Evolutionary conservation across 805 yeast genomes (phyloP).

Genomic region (Myxozyma monticola): DNA sequence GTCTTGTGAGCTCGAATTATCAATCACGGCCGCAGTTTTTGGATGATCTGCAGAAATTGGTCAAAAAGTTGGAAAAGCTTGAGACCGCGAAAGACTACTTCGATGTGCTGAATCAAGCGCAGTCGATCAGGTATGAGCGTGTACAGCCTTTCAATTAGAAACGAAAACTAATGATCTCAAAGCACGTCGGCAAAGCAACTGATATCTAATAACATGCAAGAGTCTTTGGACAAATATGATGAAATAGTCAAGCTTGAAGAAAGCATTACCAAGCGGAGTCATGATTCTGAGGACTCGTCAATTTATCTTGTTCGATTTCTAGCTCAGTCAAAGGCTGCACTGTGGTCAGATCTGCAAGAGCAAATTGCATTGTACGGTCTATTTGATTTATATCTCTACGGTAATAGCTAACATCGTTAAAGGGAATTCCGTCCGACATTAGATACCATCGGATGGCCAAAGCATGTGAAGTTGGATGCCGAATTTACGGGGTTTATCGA

Average conservation of each 20-base stretch:
- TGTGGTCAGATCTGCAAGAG: conserved; percentile 17
- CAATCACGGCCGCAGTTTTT: conserved; percentile 13
- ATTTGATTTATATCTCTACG: background rate
- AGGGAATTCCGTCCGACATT: conserved; percentile 20
- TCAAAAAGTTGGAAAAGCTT: conserved; percentile 10
- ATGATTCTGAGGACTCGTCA: conserved; percentile 20
- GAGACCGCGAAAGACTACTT: conserved; percentile 18
- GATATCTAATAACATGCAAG: conserved; percentile 3
- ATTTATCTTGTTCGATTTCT: conserved; percentile 15
- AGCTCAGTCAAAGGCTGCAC: background rate
- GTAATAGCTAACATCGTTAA: background rate
- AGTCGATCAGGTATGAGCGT: conserved; percentile 10
- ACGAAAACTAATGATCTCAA: background rate
- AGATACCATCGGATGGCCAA: conserved; percentile 27
- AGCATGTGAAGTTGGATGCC: background rate
- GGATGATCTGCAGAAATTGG: conserved; percentile 5
- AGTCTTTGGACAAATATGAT: conserved; percentile 7
- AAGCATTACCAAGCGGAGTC: conserved; percentile 3
- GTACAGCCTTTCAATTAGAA: background rate
- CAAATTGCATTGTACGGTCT: conserved; percentile 11
- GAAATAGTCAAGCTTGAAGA: conserved; percentile 4
- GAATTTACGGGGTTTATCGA: conserved; percentile 3
- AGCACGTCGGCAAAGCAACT: conserved; percentile 1
- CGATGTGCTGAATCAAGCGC: conserved; percentile 3
- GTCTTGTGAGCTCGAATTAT: conserved; percentile 3